Base-by-base conservation (phyloP, 2,329 filamentous ascomycete genomes). In the Ophiostoma ips region DNA sequence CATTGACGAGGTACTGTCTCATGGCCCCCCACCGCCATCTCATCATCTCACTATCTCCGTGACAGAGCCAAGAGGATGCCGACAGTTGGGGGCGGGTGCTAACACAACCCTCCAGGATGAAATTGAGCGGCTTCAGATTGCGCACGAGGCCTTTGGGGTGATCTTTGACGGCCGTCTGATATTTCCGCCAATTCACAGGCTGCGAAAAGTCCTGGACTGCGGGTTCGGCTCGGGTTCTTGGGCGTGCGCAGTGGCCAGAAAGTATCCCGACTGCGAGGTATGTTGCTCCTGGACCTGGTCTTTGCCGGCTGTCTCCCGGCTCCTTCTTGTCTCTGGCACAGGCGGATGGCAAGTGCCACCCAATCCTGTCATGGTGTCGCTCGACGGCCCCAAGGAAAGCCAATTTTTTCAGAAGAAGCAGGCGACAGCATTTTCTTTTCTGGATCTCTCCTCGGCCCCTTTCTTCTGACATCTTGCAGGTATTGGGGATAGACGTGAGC, bases 221-320 rank as follows among this genome's bases (percentile, higher is more conserved):
- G 84, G 84, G 0, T 84, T 78, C 63, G 84, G 84, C 37, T 72
- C 78, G n/a, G 83, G 73, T 37, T 70, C 77, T 45, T 88, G 84
- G 84, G 81, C 83, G 19, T 66, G 76, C 33, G 80, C 83, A 21
- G 79, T 84, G 48, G 83, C 83, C 44, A 72, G 76, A 59, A 68
- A 73, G 54, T 68, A 81, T 64, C 81, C 81, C 46, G 65, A 70
- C 53, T 82, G 78, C 60, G 74, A 85, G 69, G 83, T 84, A 28
- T 30, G 56, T 54, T 9, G 15, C 18, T 31, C 8, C 16, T 43
- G 19, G 37, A 3, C 18, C 10, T 24, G 8, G 18, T 43, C 12
- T 30, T n/a, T 31, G 21, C 30, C 40, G 40, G n/a, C 18, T 28
- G 18, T 28, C 5, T 34, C 18, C 11, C 31, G 28, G 5, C 1